Percentiles rank a stretch among this genome's conserved stretches.
These are phyloP conservation scores for Trifolium subterraneum DNA, from an alignment of 306 rosid species.

Conservation along the genomic window DNA sequence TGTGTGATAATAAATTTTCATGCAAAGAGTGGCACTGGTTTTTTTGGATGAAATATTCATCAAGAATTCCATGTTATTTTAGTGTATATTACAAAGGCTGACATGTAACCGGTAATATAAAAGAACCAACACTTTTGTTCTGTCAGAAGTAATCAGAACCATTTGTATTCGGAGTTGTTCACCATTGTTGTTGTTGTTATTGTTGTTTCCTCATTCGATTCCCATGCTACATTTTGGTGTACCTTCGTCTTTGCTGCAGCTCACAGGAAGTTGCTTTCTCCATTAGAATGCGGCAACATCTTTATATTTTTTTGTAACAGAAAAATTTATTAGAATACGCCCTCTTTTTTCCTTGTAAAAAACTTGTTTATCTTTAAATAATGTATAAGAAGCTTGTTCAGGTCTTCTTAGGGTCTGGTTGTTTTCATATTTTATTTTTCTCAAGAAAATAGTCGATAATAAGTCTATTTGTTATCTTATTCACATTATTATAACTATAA, in stretches of 20 bases:
- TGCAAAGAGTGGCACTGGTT: conserved; percentile 2
- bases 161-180: neutral
- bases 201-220: neutral
- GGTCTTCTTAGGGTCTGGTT: neutral
- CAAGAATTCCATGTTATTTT: neutral
- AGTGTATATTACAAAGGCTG: neutral
- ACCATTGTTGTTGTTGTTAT: neutral
- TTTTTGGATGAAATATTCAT: conserved; percentile 8
- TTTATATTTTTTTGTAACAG: too few relatives aligned
- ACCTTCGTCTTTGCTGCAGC: neutral
- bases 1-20: conserved; percentile 9
- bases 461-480: neutral
- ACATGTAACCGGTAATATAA: neutral
- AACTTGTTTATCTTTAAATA: neutral
- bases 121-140: neutral
- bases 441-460: neutral
- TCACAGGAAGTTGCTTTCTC: neutral
- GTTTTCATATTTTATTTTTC: neutral
- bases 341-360: neutral
- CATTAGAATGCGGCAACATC: neutral
- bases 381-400: neutral
- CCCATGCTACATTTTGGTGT: neutral
- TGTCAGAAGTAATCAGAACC: neutral
- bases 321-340: neutral
- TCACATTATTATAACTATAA: neutral